Conservation (phyloP, 495 filamentous ascomycete genomes). For the Daldinia decipiens region DNA sequence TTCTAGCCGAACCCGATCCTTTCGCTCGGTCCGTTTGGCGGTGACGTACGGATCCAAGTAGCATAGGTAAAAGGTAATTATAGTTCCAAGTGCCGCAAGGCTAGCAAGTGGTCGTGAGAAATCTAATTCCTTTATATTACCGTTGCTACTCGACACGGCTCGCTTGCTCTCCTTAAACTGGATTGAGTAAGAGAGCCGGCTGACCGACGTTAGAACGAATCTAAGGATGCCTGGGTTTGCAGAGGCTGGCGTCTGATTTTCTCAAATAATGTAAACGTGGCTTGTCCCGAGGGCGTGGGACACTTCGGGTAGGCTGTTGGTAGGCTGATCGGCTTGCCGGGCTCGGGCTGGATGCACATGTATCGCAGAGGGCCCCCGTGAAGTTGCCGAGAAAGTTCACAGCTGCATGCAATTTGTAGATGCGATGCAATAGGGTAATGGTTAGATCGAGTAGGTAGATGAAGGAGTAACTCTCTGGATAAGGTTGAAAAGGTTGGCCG, state of each 20-base stretch:
- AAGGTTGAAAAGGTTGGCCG: conserved; percentile 32
- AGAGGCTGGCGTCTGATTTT: conserved; percentile 34
- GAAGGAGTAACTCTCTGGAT: conserved; percentile 18
- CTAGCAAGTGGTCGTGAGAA: neutral
- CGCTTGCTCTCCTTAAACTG: neutral
- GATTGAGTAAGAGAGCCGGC: conserved; percentile 3
- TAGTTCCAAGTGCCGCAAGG: conserved; percentile 7
- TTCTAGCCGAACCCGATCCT: conserved; percentile 43
- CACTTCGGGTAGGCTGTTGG: conserved; percentile 40
- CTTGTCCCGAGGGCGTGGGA: conserved; percentile 43
- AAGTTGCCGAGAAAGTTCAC: conserved; percentile 39
- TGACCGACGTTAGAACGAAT: conserved; percentile 1
- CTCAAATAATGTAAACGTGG: conserved; percentile 39
- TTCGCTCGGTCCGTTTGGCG: conserved; percentile 39
- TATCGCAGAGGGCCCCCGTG: conserved; percentile 26
- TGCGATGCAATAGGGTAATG: conserved; percentile 32
- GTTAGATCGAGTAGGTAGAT: conserved; percentile 29
- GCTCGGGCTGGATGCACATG: conserved; percentile 41
- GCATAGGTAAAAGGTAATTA: conserved; percentile 19
- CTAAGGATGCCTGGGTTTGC: conserved; percentile 8
- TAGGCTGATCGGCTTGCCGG: conserved; percentile 42
- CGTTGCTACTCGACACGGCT: neutral
- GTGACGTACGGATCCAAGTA: conserved; percentile 21
- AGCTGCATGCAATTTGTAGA: conserved; percentile 29
- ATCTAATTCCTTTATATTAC: conserved; percentile 2